Percentiles rank a stretch among this genome's conserved stretches.
Evolutionary conservation across 192 early-diverging fungal genomes (phyloP).

Genomic region (Podila epigama): DNA sequence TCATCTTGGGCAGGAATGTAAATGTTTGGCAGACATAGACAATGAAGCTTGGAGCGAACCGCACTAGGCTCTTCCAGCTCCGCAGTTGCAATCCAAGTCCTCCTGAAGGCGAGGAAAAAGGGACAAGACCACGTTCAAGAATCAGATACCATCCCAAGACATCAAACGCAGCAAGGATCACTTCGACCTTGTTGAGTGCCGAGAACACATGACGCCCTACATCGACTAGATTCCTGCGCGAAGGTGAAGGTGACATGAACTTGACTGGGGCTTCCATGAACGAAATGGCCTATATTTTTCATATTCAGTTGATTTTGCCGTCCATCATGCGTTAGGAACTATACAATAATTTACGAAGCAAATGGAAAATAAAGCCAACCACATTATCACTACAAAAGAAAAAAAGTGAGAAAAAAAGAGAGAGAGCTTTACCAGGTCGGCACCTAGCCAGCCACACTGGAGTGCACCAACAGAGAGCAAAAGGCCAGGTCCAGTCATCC

Average conservation of each 20-base stretch:
- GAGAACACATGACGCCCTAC: slow-evolving; percentile 52
- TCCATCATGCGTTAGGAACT: background rate
- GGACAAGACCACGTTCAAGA: slow-evolving; percentile 12
- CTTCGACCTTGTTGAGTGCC: slow-evolving; percentile 46
- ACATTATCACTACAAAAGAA: background rate
- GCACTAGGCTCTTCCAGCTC: slow-evolving; percentile 1
- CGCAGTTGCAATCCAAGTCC: background rate
- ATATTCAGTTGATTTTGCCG: background rate
- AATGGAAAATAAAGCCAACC: background rate
- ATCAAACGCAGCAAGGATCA: slow-evolving; percentile 37
- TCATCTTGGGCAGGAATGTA: slow-evolving; percentile 20
- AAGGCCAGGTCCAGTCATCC: slow-evolving; percentile 8
- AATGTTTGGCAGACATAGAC: slow-evolving; percentile 32
- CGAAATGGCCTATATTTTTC: slow-evolving; percentile 30
- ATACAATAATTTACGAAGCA: background rate
- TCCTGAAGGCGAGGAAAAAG: background rate
- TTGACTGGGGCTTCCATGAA: slow-evolving; percentile 49
- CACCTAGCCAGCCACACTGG: slow-evolving; percentile 39
- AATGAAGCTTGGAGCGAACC: slow-evolving; percentile 21
- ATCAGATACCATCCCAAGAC: slow-evolving; percentile 39
- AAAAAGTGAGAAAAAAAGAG: background rate
- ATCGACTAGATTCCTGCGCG: slow-evolving; percentile 24
- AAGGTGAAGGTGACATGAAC: slow-evolving; percentile 36
- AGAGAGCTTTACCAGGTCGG: slow-evolving; percentile 16
- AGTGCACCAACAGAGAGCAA: slow-evolving; percentile 36